Evolutionary conservation across 768 basidiomycete species (phyloP), one percentile per base, ranked within the genome.

Genomic region (Trametes villosa): DNA sequence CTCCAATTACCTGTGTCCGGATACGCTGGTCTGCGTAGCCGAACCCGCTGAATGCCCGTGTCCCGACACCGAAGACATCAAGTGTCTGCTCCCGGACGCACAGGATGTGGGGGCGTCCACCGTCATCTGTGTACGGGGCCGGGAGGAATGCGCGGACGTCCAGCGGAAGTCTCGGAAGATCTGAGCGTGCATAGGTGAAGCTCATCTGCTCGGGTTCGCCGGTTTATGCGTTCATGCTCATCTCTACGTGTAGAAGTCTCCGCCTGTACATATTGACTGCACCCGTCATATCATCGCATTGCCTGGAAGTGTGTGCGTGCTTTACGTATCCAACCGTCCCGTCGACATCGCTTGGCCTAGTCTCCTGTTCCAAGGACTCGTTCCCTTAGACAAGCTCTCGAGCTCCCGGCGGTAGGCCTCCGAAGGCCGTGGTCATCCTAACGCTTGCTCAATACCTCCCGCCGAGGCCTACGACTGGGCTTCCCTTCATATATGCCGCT

Each of bases 1-100:
- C 69, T 81, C 89, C 9, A 77, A 80, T 48, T 93, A 93, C 70
- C 76, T 93, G 20, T 93, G 92, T 70, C 91, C 89, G 13, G 77
- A 80, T 45, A 92, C 89, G 20, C 77, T 92, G 46, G 82, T 84
- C 56, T 94, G 92, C 63, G 91, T 88, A 11, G 64, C 73, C 2
- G 75, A 73, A 48, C 88, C 82, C 1, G 72, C 75, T n/a, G 83
- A 90, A 42, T 94, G 92, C 67, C 90, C 92, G 1, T 94, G 92
- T 72, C 90, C 91, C 4, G 79, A 87, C 67, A 76, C 79, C 9
- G 83, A 92, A 68, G 92, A 94, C 67, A 77, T 91, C 67, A 92
- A 87, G 71, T 94, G 92, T 68, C 70, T 84, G 17, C 78, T 93
- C 44, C 89, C 89, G 5, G 91, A 92, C 66, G 72, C 73, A 45